Conservation (phyloP, 2,329 filamentous ascomycete species). For the Acephala macrosclerotiorum region DNA sequence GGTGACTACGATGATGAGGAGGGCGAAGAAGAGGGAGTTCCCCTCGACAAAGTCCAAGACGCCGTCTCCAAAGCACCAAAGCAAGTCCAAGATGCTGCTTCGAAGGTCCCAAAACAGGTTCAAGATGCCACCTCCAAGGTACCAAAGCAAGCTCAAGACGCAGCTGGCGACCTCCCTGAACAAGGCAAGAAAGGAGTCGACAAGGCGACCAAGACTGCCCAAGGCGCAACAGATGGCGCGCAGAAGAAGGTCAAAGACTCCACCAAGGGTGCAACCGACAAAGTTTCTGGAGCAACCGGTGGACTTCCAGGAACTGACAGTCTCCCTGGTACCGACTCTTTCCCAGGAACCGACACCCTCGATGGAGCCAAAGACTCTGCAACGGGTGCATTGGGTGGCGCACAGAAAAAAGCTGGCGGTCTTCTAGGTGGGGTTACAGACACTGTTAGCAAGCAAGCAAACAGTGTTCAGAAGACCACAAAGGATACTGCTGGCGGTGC, state of each 20-base stretch:
- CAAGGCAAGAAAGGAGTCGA: constrained; percentile 6
- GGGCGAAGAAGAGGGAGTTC: not conserved
- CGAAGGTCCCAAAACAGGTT: constrained; percentile 21
- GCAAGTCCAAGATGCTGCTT: not conserved
- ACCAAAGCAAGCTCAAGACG: constrained; percentile 18
- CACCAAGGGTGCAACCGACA: constrained; percentile 17
- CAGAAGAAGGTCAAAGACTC: constrained; percentile 18
- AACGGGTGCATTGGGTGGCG: not conserved
- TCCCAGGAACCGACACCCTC: constrained; percentile 15
- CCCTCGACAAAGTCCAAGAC: constrained; percentile 20
- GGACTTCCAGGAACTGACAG: constrained; percentile 10
- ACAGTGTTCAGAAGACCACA: not conserved
- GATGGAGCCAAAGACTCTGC: constrained; percentile 3
- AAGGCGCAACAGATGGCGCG: constrained; percentile 21
- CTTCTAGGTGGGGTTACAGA: not conserved
- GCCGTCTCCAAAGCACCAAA: not conserved
- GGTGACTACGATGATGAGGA: constrained; percentile 7
- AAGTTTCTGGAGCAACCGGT: not conserved
- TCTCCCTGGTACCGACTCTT: constrained; percentile 2
- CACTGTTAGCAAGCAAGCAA: not conserved
- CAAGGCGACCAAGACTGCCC: constrained; percentile 13
- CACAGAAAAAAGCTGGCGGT: constrained; percentile 7
- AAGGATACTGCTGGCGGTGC: constrained; percentile 15
- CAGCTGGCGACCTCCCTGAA: not conserved
- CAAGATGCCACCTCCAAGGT: constrained; percentile 9